These are phyloP conservation scores for Simmondsia chinensis DNA, from an alignment of 148 eudicot species.

Conservation along the genomic window DNA sequence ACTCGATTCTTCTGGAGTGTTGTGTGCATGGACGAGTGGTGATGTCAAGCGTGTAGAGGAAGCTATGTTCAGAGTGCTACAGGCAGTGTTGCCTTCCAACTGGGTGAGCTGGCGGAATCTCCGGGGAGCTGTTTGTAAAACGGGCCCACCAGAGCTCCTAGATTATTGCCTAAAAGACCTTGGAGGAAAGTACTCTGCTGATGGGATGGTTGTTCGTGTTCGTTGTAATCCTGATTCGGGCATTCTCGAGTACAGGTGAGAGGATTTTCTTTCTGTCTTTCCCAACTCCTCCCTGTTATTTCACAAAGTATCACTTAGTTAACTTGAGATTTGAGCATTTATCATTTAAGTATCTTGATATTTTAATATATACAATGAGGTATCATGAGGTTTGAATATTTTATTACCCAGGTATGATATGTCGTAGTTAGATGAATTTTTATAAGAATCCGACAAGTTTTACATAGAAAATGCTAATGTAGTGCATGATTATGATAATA, in stretches of 20 bases:
- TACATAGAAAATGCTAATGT: no score
- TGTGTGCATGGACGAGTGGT: constrained; percentile 54
- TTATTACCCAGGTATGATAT: no score
- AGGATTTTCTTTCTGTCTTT: background rate
- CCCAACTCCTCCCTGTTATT: no score
- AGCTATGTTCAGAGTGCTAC: constrained; percentile 67
- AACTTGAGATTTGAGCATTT: no score
- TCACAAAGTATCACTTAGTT: no score
- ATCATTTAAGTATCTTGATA: no score
- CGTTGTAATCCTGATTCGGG: constrained; percentile 62
- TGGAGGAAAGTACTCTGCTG: constrained; percentile 51
- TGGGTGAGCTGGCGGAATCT: constrained; percentile 92
- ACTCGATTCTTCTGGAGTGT: constrained; percentile 29
- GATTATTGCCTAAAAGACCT: constrained; percentile 85
- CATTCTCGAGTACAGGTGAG: constrained; percentile 71
- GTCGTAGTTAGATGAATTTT: no score
- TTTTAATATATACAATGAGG: no score
- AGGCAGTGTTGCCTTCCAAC: constrained; percentile 52
- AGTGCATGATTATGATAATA: no score
- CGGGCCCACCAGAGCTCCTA: constrained; percentile 59
- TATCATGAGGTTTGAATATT: no score
- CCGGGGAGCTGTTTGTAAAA: constrained; percentile 77
- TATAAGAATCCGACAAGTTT: no score
- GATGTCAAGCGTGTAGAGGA: constrained; percentile 56
- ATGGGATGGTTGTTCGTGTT: constrained; percentile 48